These are phyloP conservation scores for Lentinula novae-zelandiae DNA, from an alignment of 1,284 basidiomycete genomes.

Conservation along the genomic window DNA sequence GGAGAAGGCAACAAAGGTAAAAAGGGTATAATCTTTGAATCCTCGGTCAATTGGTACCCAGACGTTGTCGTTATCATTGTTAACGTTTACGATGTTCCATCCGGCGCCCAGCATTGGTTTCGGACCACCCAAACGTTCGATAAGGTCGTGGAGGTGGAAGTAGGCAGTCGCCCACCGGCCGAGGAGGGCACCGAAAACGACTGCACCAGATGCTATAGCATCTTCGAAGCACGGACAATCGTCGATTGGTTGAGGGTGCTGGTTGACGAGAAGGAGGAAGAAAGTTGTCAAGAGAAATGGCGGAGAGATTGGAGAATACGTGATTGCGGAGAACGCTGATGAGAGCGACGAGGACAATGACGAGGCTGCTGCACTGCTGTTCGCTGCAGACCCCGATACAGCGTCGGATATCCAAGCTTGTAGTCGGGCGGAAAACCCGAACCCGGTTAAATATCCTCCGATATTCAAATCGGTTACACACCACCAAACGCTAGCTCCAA, in stretches of 20 bases:
- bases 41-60: constrained; percentile 12
- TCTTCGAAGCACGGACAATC: constrained; percentile 99
- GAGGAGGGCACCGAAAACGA: constrained; percentile 75
- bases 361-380: background rate
- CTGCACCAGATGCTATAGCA: constrained; percentile 88
- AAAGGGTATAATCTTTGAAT: constrained; percentile 22
- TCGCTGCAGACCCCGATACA: background rate
- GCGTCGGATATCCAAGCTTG: background rate
- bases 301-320: constrained; percentile 20
- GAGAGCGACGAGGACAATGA: background rate
- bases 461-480: constrained; percentile 26
- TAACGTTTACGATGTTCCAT: background rate
- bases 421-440: background rate
- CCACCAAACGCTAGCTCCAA: constrained; percentile 72
- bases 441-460: background rate
- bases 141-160: constrained; percentile 2
- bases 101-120: background rate
- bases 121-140: background rate
- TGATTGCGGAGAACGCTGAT: constrained; percentile 29
- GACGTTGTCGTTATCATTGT: background rate
- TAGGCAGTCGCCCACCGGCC: constrained; percentile 53
- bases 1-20: constrained; percentile 53
- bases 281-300: constrained; percentile 67
- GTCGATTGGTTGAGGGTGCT: constrained; percentile 91
- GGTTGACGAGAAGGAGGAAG: constrained; percentile 73